These are phyloP conservation scores for Ilex paraguariensis DNA, from an alignment of 305 asterid species.

Conservation along the genomic window DNA sequence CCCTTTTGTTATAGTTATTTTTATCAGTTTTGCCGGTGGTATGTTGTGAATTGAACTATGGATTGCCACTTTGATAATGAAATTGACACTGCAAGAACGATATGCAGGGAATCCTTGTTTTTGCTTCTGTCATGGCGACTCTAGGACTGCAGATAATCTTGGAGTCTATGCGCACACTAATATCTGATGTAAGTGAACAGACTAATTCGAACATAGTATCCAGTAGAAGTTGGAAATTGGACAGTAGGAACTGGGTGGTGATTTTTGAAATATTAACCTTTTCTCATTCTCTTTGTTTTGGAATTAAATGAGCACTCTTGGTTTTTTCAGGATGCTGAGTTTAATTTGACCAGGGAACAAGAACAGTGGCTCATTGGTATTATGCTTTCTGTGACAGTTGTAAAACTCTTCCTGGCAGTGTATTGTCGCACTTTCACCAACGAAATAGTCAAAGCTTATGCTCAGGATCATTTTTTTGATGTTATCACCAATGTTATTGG, in stretches of 20 bases:
- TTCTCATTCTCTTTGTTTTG: too few relatives aligned
- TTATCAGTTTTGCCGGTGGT: too few relatives aligned
- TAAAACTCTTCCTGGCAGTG: constrained; percentile 36
- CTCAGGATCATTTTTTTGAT: constrained; percentile 57
- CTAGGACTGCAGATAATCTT: constrained; percentile 41
- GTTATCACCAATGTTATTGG: constrained; percentile 48
- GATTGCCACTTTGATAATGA: too few relatives aligned
- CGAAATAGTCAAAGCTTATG: constrained; percentile 55
- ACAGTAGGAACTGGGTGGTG: too few relatives aligned
- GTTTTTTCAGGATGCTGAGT: constrained; percentile 9
- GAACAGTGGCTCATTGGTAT: constrained; percentile 51
- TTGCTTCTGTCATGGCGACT: constrained; percentile 56
- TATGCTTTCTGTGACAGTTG: constrained; percentile 51
- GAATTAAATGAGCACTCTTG: too few relatives aligned
- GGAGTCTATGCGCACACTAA: constrained; percentile 39
- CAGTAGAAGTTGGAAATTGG: too few relatives aligned
- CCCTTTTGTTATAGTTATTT: too few relatives aligned
- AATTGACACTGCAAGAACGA: neutral
- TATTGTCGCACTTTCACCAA: constrained; percentile 54
- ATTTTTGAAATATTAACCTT: too few relatives aligned
- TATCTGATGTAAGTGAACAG: constrained; percentile 29
- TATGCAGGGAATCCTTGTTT: constrained; percentile 47
- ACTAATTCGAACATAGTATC: neutral
- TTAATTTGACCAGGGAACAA: constrained; percentile 13
- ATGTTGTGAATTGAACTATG: too few relatives aligned